phyloP scores from a whole-genome alignment of 768 basidiomycete species.

The Termitomyces sp. region DNA sequence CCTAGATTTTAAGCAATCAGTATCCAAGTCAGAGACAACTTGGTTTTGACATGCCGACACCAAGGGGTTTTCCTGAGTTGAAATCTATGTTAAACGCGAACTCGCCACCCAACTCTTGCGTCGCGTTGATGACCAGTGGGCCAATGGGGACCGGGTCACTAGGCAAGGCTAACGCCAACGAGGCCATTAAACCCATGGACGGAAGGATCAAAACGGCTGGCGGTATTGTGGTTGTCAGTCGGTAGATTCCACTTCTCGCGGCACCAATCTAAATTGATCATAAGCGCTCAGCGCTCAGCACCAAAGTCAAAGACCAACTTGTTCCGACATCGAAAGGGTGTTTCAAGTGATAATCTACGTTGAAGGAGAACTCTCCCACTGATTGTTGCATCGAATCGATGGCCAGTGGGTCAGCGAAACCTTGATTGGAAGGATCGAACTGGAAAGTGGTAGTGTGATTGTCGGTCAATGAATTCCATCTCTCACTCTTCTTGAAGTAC shows the following conservation, averaged over 20 bases:
- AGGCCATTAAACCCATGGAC: constrained; percentile 24
- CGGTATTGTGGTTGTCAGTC: too few relatives aligned
- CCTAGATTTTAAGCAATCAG: not conserved
- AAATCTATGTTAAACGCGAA: constrained; percentile 1
- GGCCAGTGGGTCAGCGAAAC: too few relatives aligned
- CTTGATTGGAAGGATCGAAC: too few relatives aligned
- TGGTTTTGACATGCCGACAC: not conserved
- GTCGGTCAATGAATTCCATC: constrained; percentile 20
- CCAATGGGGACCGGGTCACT: constrained; percentile 7
- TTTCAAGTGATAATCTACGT: too few relatives aligned
- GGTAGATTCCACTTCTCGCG: too few relatives aligned
- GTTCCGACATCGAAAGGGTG: too few relatives aligned
- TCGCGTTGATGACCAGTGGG: constrained; percentile 3
- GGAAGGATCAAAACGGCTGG: too few relatives aligned
- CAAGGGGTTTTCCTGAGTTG: constrained; percentile 3
- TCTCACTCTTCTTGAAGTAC: constrained; percentile 25
- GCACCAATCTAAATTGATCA: too few relatives aligned
- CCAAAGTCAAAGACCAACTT: too few relatives aligned
- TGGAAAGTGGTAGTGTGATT: constrained; percentile 23
- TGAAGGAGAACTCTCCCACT: too few relatives aligned
- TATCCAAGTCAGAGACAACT: not conserved
- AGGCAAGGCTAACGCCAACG: constrained; percentile 19
- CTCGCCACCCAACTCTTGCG: constrained; percentile 1
- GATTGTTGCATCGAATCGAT: too few relatives aligned
- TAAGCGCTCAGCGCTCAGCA: too few relatives aligned